These are phyloP conservation scores for Amanita phalloides DNA, from an alignment of 768 basidiomycete species.

Conservation along the genomic window DNA sequence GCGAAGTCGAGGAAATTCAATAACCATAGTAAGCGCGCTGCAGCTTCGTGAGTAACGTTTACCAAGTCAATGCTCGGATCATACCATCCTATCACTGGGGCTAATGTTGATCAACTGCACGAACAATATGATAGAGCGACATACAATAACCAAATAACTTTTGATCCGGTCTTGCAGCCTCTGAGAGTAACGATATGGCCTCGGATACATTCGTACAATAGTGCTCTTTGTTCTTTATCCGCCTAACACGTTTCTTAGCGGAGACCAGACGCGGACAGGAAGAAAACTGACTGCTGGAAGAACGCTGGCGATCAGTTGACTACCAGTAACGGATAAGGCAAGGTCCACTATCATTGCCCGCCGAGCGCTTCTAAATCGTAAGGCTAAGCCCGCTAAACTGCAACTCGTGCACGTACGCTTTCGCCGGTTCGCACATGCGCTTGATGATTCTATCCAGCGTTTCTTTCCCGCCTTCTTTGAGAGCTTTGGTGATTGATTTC, in stretches of 20 bases:
- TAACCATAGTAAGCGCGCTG: constrained; percentile 38
- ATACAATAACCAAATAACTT: constrained; percentile 84
- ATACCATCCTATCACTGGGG: constrained; percentile 31
- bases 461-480: constrained; percentile 76
- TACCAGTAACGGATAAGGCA: constrained; percentile 74
- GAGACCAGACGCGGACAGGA: background rate
- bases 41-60: constrained; percentile 6
- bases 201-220: constrained; percentile 77
- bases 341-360: constrained; percentile 82
- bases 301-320: constrained; percentile 76
- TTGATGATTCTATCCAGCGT: constrained; percentile 65
- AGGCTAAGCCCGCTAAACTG: background rate
- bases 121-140: constrained; percentile 10
- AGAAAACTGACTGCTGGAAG: constrained; percentile 51
- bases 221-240: constrained; percentile 76
- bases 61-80: background rate
- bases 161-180: constrained; percentile 85
- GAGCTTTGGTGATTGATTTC: constrained; percentile 77
- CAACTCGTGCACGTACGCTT: constrained; percentile 36
- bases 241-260: constrained; percentile 32
- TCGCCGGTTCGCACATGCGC: constrained; percentile 80
- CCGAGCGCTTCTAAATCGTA: constrained; percentile 29
- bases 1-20: constrained; percentile 10
- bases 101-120: background rate
- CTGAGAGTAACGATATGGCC: constrained; percentile 86